These are phyloP conservation scores for Oryza coarctata DNA, from an alignment of 176 grass and related monocot genomes.

Conservation along the genomic window DNA sequence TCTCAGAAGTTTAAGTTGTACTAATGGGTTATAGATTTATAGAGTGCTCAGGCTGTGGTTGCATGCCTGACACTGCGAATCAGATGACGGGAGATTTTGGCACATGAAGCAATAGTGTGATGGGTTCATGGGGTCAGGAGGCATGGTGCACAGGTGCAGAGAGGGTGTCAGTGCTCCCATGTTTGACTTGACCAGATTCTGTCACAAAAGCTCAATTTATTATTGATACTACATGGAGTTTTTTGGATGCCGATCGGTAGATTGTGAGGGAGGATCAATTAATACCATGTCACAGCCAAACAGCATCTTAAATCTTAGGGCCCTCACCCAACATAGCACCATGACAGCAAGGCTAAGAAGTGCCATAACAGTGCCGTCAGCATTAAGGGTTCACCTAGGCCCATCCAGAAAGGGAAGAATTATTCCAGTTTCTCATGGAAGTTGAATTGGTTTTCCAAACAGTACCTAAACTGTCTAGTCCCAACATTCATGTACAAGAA, in stretches of 20 bases:
- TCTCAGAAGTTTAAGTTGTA: not conserved
- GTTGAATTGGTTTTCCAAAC: not conserved
- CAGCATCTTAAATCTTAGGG: not conserved
- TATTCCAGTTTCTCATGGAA: not conserved
- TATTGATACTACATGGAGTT: not conserved
- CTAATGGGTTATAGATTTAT: not conserved
- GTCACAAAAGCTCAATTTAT: not conserved
- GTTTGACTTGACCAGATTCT: constrained; percentile 35
- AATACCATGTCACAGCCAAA: not conserved
- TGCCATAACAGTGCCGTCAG: not conserved
- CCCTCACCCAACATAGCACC: not conserved
- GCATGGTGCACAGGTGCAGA: constrained; percentile 9
- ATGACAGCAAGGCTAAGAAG: too few relatives aligned
- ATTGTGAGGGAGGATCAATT: not conserved
- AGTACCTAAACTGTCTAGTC: not conserved
- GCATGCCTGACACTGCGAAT: constrained; percentile 4
- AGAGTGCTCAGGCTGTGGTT: not conserved
- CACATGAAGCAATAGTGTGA: constrained; percentile 39
- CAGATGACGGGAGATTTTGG: constrained; percentile 7
- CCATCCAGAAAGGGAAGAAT: not conserved
- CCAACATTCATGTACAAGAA: not conserved
- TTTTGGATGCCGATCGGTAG: not conserved
- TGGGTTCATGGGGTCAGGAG: not conserved
- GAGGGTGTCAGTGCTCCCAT: not conserved
- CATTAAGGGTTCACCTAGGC: not conserved